Base-by-base conservation (phyloP, 2,329 filamentous ascomycete genomes). In the Lachnellula hyalina region DNA sequence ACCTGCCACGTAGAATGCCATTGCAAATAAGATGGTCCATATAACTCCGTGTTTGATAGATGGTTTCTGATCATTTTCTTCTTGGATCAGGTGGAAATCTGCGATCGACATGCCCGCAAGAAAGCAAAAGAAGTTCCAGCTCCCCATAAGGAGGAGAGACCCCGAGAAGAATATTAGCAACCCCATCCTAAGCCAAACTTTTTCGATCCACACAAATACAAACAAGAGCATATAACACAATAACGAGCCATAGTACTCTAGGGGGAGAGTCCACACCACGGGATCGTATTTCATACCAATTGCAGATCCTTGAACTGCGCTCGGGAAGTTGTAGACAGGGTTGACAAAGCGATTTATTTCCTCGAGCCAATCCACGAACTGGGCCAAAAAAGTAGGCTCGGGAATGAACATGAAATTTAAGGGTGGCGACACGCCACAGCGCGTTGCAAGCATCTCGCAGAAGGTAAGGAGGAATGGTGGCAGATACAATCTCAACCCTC, bases 201-300 rank as follows among this genome's bases (percentile, higher is more conserved):
- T 57, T 28, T 52, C 57, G 11, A 62, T 36, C 11, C 53, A 46
- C 5, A 47, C 49, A 4, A 63, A 40, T 8, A 60, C 14, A 9
- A 65, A 44, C 11, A 65, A 47, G 3, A 64, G 32, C 14, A 52
- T 45, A 36, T 65, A 65, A 40, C 58, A 59, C 15, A 60, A 52
- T 9, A 77, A 71, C 8, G 75, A 77, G 61, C 75, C 71, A 25
- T 68, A 72, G 51, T 76, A 74, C 53, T 78, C 75, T 53, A 77
- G 71, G 1, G 76, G 74, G 17, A 79, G 76, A 1, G 76, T 77
- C 76, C 75, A 78, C 15, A 78, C 67, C 51, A 77, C 75, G 8
- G 73, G 64, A 55, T 76, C 73, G 56, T 76, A 77, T 45, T 60
- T 65, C 8, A 58, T 56, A 45, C 61, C 60, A 35, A 50, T 49